Conservation (phyloP, 1,139 yeast genomes). For the Magnusiomyces magnusii region DNA sequence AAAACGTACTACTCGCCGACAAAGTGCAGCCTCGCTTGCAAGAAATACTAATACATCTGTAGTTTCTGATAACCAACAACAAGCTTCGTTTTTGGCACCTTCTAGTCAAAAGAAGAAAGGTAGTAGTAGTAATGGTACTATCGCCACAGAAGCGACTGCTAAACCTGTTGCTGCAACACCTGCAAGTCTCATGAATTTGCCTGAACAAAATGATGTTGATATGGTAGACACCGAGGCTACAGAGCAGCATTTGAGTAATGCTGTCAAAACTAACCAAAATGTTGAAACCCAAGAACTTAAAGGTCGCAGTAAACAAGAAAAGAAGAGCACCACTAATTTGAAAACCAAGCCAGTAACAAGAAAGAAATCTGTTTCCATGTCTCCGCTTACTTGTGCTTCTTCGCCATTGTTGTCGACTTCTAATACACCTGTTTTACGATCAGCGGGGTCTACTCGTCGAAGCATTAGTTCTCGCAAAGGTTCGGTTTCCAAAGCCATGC, state of each 20-base stretch:
- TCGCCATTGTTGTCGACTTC: conserved; percentile 17
- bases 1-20: conserved; percentile 16
- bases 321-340: background rate
- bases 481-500: conserved; percentile 2
- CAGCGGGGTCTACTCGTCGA: background rate
- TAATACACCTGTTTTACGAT: too few species aligned
- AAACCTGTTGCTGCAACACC: conserved; percentile 31
- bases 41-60: background rate
- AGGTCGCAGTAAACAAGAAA: too few species aligned
- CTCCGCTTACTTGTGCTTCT: conserved; percentile 16
- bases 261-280: conserved; percentile 25
- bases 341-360: background rate
- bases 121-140: too few species aligned
- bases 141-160: background rate
- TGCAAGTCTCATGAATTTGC: conserved; percentile 39
- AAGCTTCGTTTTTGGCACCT: background rate
- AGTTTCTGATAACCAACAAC: background rate
- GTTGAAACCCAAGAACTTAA: conserved; percentile 15
- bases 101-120: background rate
- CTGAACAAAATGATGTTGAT: conserved; percentile 18
- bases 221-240: conserved; percentile 16
- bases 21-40: conserved; percentile 1
- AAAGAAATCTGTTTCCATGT: conserved; percentile 2
- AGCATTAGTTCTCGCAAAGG: conserved; percentile 6
- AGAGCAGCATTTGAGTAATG: conserved; percentile 24